Evolutionary conservation across 352 stramenopile species (phyloP).

Genomic region (Pythium scleroteichum): DNA sequence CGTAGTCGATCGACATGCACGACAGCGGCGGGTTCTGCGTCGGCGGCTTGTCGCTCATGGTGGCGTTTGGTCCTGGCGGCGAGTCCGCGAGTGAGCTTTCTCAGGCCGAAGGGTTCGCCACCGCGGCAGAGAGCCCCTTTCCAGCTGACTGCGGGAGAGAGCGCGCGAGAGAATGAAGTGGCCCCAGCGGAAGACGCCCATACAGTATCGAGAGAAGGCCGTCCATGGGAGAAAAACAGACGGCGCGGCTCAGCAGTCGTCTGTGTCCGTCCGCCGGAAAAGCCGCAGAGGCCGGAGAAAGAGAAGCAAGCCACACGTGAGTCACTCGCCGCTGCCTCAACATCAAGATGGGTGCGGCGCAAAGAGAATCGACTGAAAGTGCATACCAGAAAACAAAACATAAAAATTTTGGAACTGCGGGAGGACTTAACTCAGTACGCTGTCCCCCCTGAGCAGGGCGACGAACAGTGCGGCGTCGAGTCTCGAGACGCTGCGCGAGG

Average conservation of each 20-base stretch:
- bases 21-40: slow-evolving; percentile 25
- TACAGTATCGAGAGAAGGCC: background rate
- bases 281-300: too few relatives aligned
- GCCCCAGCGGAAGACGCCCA: background rate
- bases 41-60: slow-evolving; percentile 9
- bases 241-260: background rate
- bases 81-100: background rate
- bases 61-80: background rate
- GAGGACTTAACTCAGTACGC: too few relatives aligned
- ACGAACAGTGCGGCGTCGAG: too few relatives aligned
- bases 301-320: too few relatives aligned
- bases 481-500: too few relatives aligned
- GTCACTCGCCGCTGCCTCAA: too few relatives aligned
- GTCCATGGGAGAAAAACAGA: slow-evolving; percentile 13
- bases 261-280: background rate
- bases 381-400: too few relatives aligned
- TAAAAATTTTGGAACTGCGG: too few relatives aligned
- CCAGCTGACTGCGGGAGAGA: slow-evolving; percentile 5
- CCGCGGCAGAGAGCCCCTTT: slow-evolving; percentile 1
- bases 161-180: slow-evolving; percentile 1
- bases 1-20: slow-evolving; percentile 53
- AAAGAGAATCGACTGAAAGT: too few relatives aligned
- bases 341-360: too few relatives aligned
- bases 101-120: too few relatives aligned
- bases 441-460: too few relatives aligned